Conservation (phyloP, 306 rosid genomes). For the Coriaria nepalensis region DNA sequence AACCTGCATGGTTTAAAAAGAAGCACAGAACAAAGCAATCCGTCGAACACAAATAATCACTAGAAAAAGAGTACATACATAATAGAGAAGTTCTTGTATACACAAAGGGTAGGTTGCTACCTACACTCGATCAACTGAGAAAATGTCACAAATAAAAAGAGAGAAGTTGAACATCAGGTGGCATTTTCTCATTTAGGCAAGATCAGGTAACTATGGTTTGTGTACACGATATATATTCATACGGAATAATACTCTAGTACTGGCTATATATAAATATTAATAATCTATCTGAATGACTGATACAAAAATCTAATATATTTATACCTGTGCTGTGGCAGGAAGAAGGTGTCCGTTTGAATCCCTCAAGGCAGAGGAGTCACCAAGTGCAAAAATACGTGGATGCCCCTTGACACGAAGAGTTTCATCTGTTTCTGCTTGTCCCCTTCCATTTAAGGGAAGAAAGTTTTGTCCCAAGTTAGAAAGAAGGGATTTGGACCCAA, state of each 20-base stretch:
- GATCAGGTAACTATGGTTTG: not conserved
- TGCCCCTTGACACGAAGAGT: constrained; percentile 98
- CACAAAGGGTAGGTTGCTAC: too few relatives aligned
- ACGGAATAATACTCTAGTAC: too few relatives aligned
- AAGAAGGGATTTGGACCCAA: constrained; percentile 81
- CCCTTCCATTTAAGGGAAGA: constrained; percentile 78
- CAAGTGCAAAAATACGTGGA: constrained; percentile 94
- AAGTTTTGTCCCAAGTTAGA: constrained; percentile 42
- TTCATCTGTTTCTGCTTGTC: constrained; percentile 92
- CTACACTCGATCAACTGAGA: too few relatives aligned
- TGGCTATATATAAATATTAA: too few relatives aligned
- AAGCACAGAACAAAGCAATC: not conserved
- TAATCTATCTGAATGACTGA: too few relatives aligned
- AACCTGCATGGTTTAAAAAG: constrained; percentile 29
- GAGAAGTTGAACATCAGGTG: too few relatives aligned
- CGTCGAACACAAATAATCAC: too few relatives aligned
- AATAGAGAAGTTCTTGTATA: too few relatives aligned
- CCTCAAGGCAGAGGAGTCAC: constrained; percentile 76
- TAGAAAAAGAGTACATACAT: too few relatives aligned
- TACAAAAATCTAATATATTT: not conserved
- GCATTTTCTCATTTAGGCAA: too few relatives aligned
- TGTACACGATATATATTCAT: too few relatives aligned
- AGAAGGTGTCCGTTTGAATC: constrained; percentile 77
- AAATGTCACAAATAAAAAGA: too few relatives aligned
- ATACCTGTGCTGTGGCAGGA: constrained; percentile 95